Conservation (phyloP, 1,284 basidiomycete genomes). For the Trametes hirsuta region DNA sequence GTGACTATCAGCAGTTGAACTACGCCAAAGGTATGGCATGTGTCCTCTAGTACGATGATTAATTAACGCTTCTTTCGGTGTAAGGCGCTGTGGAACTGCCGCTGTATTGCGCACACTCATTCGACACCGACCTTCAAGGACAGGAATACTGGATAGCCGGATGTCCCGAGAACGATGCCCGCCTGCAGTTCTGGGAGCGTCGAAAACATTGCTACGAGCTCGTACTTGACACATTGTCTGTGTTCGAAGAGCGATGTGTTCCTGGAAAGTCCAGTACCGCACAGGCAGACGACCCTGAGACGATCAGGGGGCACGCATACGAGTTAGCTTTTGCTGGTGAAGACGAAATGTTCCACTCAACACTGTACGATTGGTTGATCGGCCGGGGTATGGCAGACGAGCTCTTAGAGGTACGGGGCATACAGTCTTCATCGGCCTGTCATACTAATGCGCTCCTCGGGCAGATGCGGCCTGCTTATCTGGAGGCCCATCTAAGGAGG, state of each 20-base stretch:
- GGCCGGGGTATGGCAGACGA: conserved; percentile 81
- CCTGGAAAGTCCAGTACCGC: conserved; percentile 28
- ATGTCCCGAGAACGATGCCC: conserved; percentile 62
- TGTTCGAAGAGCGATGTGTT: conserved; percentile 66
- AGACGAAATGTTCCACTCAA: conserved; percentile 94
- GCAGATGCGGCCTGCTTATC: conserved; percentile 82
- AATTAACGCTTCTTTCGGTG: neutral
- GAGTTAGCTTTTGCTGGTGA: conserved; percentile 82
- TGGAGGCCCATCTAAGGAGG: conserved; percentile 86
- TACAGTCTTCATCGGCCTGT: neutral
- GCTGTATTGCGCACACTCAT: conserved; percentile 79
- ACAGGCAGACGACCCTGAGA: conserved; percentile 59
- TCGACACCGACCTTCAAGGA: conserved; percentile 81
- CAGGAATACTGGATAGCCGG: conserved; percentile 79
- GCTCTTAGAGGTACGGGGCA: conserved; percentile 75
- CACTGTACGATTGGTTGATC: conserved; percentile 94
- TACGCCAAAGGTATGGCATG: conserved; percentile 72
- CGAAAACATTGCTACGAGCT: conserved; percentile 82
- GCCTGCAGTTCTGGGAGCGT: conserved; percentile 60
- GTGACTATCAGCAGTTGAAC: conserved; percentile 83
- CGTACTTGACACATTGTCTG: conserved; percentile 79
- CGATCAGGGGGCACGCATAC: conserved; percentile 74
- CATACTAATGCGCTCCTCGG: conserved; percentile 4
- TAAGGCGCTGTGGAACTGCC: conserved; percentile 87
- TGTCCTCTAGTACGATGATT: neutral